phyloP scores from a whole-genome alignment of 352 stramenopile species.

The Halophytophthora polymorphica region DNA sequence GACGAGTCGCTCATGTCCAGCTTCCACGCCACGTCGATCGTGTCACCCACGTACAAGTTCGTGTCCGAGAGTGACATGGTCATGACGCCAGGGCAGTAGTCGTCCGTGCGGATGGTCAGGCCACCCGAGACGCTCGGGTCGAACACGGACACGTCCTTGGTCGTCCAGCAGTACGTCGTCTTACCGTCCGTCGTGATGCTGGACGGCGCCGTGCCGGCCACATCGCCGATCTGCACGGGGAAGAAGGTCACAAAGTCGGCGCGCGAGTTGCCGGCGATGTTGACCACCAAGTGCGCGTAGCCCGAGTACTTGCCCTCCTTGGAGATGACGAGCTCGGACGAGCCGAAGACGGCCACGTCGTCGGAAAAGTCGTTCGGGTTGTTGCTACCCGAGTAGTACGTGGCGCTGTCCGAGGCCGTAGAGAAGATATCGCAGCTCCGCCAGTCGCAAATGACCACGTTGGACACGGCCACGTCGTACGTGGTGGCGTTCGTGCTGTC shows the following conservation, averaged over 20 bases:
- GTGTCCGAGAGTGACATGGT: constrained; percentile 53
- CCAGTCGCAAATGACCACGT: constrained; percentile 80
- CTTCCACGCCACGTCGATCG: constrained; percentile 55
- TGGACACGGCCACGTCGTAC: constrained; percentile 64
- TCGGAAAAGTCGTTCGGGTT: constrained; percentile 66
- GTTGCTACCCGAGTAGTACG: constrained; percentile 62
- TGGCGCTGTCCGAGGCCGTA: constrained; percentile 34
- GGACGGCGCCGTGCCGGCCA: constrained; percentile 43
- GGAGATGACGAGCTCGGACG: constrained; percentile 59
- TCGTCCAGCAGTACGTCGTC: constrained; percentile 77
- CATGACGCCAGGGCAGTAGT: constrained; percentile 69
- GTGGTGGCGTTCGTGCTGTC: constrained; percentile 26
- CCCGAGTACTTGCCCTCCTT: constrained; percentile 82
- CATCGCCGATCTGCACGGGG: constrained; percentile 65
- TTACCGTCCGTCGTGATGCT: constrained; percentile 54
- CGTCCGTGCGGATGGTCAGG: constrained; percentile 59
- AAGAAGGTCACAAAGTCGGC: constrained; percentile 82
- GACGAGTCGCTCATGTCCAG: constrained; percentile 56
- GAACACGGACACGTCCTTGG: constrained; percentile 53
- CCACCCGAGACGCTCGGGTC: constrained; percentile 47
- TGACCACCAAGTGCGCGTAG: constrained; percentile 67
- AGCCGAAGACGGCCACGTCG: constrained; percentile 55
- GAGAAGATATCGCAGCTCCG: constrained; percentile 70
- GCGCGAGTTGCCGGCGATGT: constrained; percentile 58
- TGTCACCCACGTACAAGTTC: constrained; percentile 43